Percentiles rank a stretch among this genome's conserved stretches.
phyloP scores from a whole-genome alignment of 345 rosid species.

The Dipteronia dyeriana region DNA sequence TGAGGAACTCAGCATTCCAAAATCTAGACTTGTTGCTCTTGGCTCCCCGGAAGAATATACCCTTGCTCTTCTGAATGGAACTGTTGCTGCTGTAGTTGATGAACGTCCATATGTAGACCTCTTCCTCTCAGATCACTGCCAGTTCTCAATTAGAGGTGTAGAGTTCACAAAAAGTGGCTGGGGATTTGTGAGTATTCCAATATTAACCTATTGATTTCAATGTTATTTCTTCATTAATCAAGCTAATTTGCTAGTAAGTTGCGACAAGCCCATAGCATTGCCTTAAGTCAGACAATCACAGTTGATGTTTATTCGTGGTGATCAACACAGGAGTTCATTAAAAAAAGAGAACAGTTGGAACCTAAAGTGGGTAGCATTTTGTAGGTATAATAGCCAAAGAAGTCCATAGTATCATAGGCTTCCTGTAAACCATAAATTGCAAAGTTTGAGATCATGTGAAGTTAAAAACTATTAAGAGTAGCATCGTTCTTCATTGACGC shows the following conservation, averaged over 20 bases:
- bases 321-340: neutral
- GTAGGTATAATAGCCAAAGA: neutral
- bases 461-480: too few species aligned
- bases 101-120: conserved; percentile 73
- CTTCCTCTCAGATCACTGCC: conserved; percentile 73
- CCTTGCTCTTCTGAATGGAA: conserved; percentile 59
- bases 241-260: neutral
- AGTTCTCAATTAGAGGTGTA: conserved; percentile 73
- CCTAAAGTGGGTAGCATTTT: neutral
- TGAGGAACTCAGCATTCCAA: conserved; percentile 73
- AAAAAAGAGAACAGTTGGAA: neutral
- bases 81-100: conserved; percentile 85
- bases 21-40: conserved; percentile 72
- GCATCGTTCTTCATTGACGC: too few species aligned
- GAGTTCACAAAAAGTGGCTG: conserved; percentile 83
- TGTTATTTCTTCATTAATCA: neutral
- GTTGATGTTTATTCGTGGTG: neutral
- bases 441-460: neutral
- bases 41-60: conserved; percentile 84
- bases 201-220: neutral
- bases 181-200: conserved; percentile 85
- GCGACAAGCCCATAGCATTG: neutral
- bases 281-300: neutral
- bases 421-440: neutral
- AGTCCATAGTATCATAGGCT: neutral